Conservation (phyloP, 352 stramenopile genomes). For the Phytophthora pistaciae region DNA sequence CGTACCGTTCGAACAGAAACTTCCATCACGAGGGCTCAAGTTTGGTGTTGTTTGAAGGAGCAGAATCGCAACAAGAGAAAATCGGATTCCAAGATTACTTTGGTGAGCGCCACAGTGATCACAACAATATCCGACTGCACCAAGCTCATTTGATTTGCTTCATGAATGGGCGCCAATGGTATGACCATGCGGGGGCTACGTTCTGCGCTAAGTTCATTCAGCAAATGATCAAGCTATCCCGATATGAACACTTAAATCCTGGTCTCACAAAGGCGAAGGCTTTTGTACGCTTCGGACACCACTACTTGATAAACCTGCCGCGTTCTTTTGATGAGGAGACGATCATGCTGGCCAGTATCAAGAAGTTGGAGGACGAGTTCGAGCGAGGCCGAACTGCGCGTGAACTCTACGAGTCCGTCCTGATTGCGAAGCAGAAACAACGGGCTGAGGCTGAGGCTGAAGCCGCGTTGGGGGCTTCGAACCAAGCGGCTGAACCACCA, state of each 20-base stretch:
- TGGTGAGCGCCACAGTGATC: constrained; percentile 55
- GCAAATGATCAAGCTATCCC: constrained; percentile 82
- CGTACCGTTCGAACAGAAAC: constrained; percentile 47
- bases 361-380: constrained; percentile 82
- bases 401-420: constrained; percentile 79
- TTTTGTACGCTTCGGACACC: constrained; percentile 79
- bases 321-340: constrained; percentile 83
- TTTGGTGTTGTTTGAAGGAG: constrained; percentile 81
- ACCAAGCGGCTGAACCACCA: neutral
- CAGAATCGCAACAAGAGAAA: constrained; percentile 63
- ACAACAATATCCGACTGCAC: constrained; percentile 62
- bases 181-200: constrained; percentile 62
- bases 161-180: constrained; percentile 77
- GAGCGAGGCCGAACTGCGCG: constrained; percentile 75
- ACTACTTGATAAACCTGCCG: constrained; percentile 84
- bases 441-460: constrained; percentile 21
- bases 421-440: constrained; percentile 63
- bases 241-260: constrained; percentile 71
- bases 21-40: constrained; percentile 74
- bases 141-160: constrained; percentile 81
- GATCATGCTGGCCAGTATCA: constrained; percentile 73
- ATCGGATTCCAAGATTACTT: constrained; percentile 83
- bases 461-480: neutral
- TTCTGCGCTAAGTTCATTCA: constrained; percentile 81
- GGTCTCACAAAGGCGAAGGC: constrained; percentile 59